phyloP scores from a whole-genome alignment of 2,329 filamentous ascomycete genomes.

The Purpureocillium lavendulum region DNA sequence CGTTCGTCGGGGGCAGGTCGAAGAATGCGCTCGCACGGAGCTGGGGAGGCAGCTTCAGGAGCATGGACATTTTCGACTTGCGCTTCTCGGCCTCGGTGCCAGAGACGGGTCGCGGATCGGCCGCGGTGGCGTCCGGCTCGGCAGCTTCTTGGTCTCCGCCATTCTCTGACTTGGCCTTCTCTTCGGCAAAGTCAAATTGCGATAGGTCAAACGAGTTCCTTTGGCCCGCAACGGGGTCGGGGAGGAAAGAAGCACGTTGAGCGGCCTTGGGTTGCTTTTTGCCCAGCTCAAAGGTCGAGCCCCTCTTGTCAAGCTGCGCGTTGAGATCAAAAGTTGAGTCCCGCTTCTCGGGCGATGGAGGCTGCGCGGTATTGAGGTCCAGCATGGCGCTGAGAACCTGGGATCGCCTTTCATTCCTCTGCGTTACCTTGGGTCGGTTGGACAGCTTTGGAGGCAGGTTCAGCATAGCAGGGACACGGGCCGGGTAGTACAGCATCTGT shows the following conservation, averaged over 20 bases:
- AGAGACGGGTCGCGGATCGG: slow-evolving; percentile 24
- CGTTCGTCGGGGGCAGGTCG: slow-evolving; percentile 52
- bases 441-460: slow-evolving; percentile 87
- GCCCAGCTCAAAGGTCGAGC: slow-evolving; percentile 11
- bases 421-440: slow-evolving; percentile 54
- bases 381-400: slow-evolving; percentile 60
- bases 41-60: slow-evolving; percentile 59
- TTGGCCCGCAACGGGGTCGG: slow-evolving; percentile 34
- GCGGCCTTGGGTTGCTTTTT: slow-evolving; percentile 9
- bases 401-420: slow-evolving; percentile 63
- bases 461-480: slow-evolving; percentile 86
- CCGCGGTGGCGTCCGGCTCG: slow-evolving; percentile 8
- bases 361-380: slow-evolving; percentile 12
- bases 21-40: slow-evolving; percentile 89
- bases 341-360: slow-evolving; percentile 7
- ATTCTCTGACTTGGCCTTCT: slow-evolving; percentile 6
- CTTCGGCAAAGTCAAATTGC: not conserved
- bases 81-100: slow-evolving; percentile 20
- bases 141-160: not conserved
- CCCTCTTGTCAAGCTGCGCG: slow-evolving; percentile 7
- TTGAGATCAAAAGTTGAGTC: slow-evolving; percentile 11
- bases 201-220: slow-evolving; percentile 25
- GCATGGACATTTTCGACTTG: slow-evolving; percentile 21
- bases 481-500: slow-evolving; percentile 90
- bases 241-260: slow-evolving; percentile 30